Evolutionary conservation across 179 eudicot genomes (phyloP), one percentile per base, ranked within the genome.

Genomic region (Silene noctiflora): DNA sequence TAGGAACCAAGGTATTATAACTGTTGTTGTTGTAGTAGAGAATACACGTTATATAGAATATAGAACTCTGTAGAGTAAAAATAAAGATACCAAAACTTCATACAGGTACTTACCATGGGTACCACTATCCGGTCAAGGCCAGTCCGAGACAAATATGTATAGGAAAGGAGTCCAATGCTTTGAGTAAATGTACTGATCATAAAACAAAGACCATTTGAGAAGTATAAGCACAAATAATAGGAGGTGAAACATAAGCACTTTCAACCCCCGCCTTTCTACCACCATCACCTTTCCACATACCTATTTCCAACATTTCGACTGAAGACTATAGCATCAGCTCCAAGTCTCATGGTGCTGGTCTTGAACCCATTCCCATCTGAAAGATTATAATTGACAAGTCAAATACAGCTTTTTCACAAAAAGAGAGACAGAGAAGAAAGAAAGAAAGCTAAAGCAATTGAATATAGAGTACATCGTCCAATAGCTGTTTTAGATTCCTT

Each of bases 301-400:
- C 92, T 83, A 72, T 85, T 72, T 62, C 77, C 75, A 44, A 66
- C 63, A 73, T 75, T 81, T 46, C 93, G 88, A 78, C 85, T 89
- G 86, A 93, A 93, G 77, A 93, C 96, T 68, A 93, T 83, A 77
- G 84, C 97, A 81, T 94, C 98, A 65, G 98, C 91, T 79, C 98
- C 98, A 76, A 94, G 97, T 82, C 97, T 82, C 97, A 94, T 94
- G 24, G 97, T 83, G 80, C 97, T 87, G 14, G 97, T 92, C 85
- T 94, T 94, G 85, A 94, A 94, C 78, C 98, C 98, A 87, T 94
- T 94, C 80, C 98, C 98, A 87, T 94, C 97, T 94, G 91, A 82
- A 86, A 88, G 78, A 76, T 69, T 33, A 12, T 13, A 65, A 51
- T 51, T 51, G 58, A 51, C 58, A 51, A 77, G 80, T 77, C 73